Conservation (phyloP, 1,284 basidiomycete species). For the Leucoagaricus sp. region DNA sequence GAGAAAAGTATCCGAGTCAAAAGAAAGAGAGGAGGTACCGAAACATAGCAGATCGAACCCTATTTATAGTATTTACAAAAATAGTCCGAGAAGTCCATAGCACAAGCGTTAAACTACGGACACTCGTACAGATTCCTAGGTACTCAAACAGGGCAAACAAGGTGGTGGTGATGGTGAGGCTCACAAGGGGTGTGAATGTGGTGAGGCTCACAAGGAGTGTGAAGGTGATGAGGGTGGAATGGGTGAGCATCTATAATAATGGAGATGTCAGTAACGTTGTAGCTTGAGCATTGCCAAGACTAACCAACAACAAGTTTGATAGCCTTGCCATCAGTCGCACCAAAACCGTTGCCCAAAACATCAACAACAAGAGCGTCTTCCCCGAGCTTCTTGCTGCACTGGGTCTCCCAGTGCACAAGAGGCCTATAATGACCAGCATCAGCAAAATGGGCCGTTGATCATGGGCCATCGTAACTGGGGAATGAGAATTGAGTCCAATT, state of each 20-base stretch:
- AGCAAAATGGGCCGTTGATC: too few relatives aligned
- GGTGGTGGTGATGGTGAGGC: conserved; percentile 11
- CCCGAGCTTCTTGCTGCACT: conserved; percentile 37
- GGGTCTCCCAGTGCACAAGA: conserved; percentile 41
- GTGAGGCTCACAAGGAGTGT: too few relatives aligned
- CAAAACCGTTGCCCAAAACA: conserved; percentile 36
- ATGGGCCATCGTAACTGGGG: too few relatives aligned
- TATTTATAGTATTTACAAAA: too few relatives aligned
- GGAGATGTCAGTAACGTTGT: neutral
- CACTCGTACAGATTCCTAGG: neutral
- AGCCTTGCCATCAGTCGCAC: conserved; percentile 37
- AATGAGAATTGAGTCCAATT: too few relatives aligned
- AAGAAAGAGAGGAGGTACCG: too few relatives aligned
- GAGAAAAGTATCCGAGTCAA: too few relatives aligned
- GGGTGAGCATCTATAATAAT: neutral
- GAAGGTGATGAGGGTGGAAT: conserved; percentile 7
- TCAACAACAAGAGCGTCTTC: conserved; percentile 37
- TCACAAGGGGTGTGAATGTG: conserved; percentile 2
- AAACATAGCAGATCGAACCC: too few relatives aligned
- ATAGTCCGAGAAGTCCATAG: too few relatives aligned
- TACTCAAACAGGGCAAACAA: conserved; percentile 4
- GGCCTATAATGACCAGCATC: conserved; percentile 33
- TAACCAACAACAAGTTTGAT: conserved; percentile 42
- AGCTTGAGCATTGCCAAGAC: conserved; percentile 5
- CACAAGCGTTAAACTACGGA: neutral